A percentile compares a stretch with the other conserved stretches of the same genome.
These are phyloP conservation scores for Linnemannia hyalina DNA, from an alignment of 192 early-diverging fungal genomes.

Conservation along the genomic window DNA sequence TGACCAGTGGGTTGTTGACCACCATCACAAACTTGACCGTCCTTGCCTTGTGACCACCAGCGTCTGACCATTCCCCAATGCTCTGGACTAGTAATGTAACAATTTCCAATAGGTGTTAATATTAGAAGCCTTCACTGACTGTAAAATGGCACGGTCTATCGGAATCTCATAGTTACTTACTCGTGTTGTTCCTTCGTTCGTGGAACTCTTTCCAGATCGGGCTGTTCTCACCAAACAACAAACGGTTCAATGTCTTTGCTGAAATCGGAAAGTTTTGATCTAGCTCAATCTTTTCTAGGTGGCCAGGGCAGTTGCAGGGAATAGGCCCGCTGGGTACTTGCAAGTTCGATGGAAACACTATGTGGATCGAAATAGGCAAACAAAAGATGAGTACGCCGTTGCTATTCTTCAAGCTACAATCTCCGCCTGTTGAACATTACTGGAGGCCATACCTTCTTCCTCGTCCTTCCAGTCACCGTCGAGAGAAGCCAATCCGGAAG, in stretches of 20 bases:
- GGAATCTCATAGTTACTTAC: not conserved
- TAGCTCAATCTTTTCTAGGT: slow-evolving; percentile 73
- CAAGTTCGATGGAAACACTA: slow-evolving; percentile 64
- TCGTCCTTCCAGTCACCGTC: slow-evolving; percentile 22
- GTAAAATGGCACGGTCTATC: not conserved
- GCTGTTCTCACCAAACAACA: slow-evolving; percentile 68
- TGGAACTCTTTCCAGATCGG: slow-evolving; percentile 65
- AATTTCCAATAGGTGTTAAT: not conserved
- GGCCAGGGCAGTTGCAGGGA: slow-evolving; percentile 74
- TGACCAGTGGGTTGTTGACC: slow-evolving; percentile 82
- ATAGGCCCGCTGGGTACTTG: slow-evolving; percentile 63
- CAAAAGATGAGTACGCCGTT: not conserved
- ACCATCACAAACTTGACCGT: slow-evolving; percentile 74
- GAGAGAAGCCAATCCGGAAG: slow-evolving; percentile 20
- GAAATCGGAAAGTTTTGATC: slow-evolving; percentile 65
- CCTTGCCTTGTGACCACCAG: slow-evolving; percentile 45
- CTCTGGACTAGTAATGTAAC: slow-evolving; percentile 34
- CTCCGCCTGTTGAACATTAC: not conserved
- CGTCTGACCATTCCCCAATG: slow-evolving; percentile 29
- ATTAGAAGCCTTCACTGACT: not conserved
- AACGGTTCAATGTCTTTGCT: slow-evolving; percentile 72
- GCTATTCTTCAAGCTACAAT: not conserved
- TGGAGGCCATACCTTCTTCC: slow-evolving; percentile 29
- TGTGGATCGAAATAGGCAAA: slow-evolving; percentile 12
- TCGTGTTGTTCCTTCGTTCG: slow-evolving; percentile 57